Conservation (phyloP, 305 asterid species). For the Euphrasia arctica region DNA sequence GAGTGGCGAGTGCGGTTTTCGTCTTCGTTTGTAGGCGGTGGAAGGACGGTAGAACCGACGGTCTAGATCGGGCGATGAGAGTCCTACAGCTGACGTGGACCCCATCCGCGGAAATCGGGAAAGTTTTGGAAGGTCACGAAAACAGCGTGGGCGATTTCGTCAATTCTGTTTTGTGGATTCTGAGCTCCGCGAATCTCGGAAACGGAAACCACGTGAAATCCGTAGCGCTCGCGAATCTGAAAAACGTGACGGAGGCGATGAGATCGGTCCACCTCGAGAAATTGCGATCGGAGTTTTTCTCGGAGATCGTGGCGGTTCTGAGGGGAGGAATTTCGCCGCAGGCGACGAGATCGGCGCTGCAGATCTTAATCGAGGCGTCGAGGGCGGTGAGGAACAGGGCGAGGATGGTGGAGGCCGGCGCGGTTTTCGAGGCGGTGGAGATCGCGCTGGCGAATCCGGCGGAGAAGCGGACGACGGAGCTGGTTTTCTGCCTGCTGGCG, state of each 20-base stretch:
- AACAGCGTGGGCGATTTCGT: conserved; percentile 33
- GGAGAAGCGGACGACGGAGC: conserved; percentile 41
- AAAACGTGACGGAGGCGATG: conserved; percentile 30
- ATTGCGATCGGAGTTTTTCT: conserved; percentile 39
- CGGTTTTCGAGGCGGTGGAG: conserved; percentile 34
- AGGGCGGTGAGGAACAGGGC: conserved; percentile 47
- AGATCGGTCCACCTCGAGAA: conserved; percentile 35
- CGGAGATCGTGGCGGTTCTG: conserved; percentile 30
- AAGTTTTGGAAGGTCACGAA: conserved; percentile 41
- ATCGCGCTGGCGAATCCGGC: conserved; percentile 29
- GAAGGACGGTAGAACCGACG: conserved; percentile 30
- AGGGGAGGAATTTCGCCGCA: conserved; percentile 27
- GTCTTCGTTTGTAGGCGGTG: conserved; percentile 34
- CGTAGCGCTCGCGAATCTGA: conserved; percentile 40
- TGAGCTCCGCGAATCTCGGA: conserved; percentile 20
- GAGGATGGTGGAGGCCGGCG: conserved; percentile 50
- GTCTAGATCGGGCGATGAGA: conserved; percentile 49
- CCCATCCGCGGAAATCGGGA: conserved; percentile 35
- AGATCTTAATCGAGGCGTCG: conserved; percentile 40
- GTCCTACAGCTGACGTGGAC: conserved; percentile 55
- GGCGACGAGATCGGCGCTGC: conserved; percentile 38
- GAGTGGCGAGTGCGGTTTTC: conserved; percentile 46
- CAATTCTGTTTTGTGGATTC: conserved; percentile 42
- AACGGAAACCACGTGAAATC: conserved; percentile 22
- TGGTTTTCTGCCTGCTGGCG: conserved; percentile 34